These are phyloP conservation scores for Epichloe brachyelytri DNA, from an alignment of 2,329 filamentous ascomycete genomes.

Conservation along the genomic window DNA sequence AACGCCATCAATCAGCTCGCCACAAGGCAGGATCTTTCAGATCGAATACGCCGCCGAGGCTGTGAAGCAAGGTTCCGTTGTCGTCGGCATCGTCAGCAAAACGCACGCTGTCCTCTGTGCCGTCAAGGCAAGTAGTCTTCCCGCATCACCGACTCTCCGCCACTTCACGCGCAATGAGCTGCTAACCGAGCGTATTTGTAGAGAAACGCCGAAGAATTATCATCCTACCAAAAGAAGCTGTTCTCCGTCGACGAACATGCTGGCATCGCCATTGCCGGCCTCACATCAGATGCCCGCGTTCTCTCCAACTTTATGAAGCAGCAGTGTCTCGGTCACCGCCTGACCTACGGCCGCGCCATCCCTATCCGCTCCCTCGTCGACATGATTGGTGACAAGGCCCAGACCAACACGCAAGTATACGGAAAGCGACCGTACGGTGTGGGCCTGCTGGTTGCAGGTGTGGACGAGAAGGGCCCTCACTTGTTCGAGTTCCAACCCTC, in stretches of 20 bases:
- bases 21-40: constrained; percentile 98
- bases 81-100: constrained; percentile 95
- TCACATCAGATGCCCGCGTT: constrained; percentile 94
- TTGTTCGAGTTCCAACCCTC: constrained; percentile 97
- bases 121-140: constrained; percentile 58
- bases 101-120: constrained; percentile 93
- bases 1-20: constrained; percentile 55
- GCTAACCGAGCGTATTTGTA: constrained; percentile 22
- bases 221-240: constrained; percentile 99
- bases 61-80: constrained; percentile 97
- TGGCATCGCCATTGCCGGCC: constrained; percentile 87
- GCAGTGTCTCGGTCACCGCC: constrained; percentile 87
- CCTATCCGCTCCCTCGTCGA: constrained; percentile 78
- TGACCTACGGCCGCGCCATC: constrained; percentile 91
- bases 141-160: background rate
- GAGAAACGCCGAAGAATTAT: constrained; percentile 98
- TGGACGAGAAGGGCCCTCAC: constrained; percentile 88
- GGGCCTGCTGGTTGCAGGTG: constrained; percentile 79
- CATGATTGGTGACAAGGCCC: constrained; percentile 90
- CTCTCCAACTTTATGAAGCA: constrained; percentile 99
- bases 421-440: constrained; percentile 94
- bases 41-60: constrained; percentile 98
- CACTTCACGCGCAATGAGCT: background rate
- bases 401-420: constrained; percentile 96
- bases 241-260: constrained; percentile 94